A percentile compares a stretch with the other conserved stretches of the same genome.
Conservation (phyloP, 2,329 filamentous ascomycete genomes). For the Colletotrichum spaethianum region DNA sequence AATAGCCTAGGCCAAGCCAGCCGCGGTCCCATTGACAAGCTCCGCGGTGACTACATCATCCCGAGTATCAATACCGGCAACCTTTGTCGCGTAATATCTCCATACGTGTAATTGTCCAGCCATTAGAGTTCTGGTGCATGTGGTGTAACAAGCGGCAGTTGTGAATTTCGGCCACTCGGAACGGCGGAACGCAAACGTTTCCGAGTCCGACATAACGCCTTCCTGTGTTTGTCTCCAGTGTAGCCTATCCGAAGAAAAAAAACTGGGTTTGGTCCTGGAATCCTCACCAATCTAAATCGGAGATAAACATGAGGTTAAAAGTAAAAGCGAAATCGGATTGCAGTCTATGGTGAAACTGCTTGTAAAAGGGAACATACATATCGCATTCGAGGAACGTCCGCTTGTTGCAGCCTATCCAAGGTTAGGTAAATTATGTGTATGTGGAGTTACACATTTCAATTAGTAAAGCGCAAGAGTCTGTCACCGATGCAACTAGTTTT, state of each 20-base stretch:
- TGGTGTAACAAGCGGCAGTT: neutral
- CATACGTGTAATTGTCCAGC: neutral
- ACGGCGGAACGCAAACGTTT: slow-evolving; percentile 14
- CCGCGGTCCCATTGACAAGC: neutral
- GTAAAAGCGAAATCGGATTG: too few species aligned
- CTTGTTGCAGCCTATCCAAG: too few species aligned
- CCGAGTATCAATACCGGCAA: neutral
- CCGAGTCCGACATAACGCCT: neutral
- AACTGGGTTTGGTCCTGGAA: too few species aligned
- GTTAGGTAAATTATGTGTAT: too few species aligned
- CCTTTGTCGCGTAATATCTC: neutral
- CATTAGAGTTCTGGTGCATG: neutral
- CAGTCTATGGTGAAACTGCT: too few species aligned
- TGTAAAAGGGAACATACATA: too few species aligned
- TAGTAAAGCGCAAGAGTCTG: too few species aligned
- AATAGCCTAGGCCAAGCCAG: neutral
- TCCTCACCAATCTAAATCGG: too few species aligned
- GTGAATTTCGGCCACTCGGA: slow-evolving; percentile 1
- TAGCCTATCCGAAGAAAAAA: neutral
- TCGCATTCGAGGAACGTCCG: too few species aligned
- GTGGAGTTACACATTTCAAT: too few species aligned
- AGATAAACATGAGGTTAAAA: too few species aligned
- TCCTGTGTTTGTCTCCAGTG: neutral
- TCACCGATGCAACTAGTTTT: too few species aligned
- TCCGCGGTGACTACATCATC: neutral